phyloP scores from a whole-genome alignment of 2,329 filamentous ascomycete genomes.

The Fusarium albosuccineum region DNA sequence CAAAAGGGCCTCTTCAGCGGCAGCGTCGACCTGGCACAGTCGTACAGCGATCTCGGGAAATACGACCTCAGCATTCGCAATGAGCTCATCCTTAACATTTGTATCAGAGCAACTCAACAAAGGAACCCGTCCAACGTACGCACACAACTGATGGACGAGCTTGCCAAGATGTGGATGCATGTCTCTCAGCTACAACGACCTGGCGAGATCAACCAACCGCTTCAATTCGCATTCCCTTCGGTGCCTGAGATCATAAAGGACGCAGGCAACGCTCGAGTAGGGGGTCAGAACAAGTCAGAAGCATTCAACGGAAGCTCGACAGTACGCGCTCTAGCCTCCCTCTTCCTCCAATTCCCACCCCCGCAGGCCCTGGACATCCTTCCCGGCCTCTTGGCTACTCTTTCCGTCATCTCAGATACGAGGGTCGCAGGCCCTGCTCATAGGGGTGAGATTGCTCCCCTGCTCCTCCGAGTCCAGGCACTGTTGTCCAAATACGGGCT shows the following conservation, averaged over 20 bases:
- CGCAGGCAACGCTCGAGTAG: conserved; percentile 4
- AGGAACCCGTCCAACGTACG: conserved; percentile 32
- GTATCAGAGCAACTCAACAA: conserved; percentile 39
- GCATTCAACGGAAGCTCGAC: conserved; percentile 4
- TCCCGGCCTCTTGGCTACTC: conserved; percentile 50
- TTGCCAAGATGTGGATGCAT: conserved; percentile 54
- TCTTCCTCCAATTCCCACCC: conserved; percentile 50
- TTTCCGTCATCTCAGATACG: conserved; percentile 49
- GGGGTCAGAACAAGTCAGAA: neutral
- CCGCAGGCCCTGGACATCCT: conserved; percentile 44
- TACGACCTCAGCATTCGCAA: conserved; percentile 47
- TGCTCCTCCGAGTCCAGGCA: conserved; percentile 46
- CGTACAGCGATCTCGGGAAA: conserved; percentile 44
- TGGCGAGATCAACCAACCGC: conserved; percentile 37
- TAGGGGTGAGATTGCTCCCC: conserved; percentile 43
- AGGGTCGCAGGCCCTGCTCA: conserved; percentile 25
- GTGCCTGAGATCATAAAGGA: conserved; percentile 46
- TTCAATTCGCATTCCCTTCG: conserved; percentile 50
- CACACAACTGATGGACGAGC: conserved; percentile 43
- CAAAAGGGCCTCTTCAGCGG: conserved; percentile 26
- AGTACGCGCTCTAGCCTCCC: conserved; percentile 44
- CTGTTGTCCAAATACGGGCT: conserved; percentile 38
- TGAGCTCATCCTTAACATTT: conserved; percentile 51
- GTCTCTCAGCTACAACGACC: conserved; percentile 51
- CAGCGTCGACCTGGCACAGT: conserved; percentile 46